Evolutionary conservation across 208 protist genomes (phyloP), one percentile per base, ranked within the genome.

Genomic region (Porcisia hertigi): DNA sequence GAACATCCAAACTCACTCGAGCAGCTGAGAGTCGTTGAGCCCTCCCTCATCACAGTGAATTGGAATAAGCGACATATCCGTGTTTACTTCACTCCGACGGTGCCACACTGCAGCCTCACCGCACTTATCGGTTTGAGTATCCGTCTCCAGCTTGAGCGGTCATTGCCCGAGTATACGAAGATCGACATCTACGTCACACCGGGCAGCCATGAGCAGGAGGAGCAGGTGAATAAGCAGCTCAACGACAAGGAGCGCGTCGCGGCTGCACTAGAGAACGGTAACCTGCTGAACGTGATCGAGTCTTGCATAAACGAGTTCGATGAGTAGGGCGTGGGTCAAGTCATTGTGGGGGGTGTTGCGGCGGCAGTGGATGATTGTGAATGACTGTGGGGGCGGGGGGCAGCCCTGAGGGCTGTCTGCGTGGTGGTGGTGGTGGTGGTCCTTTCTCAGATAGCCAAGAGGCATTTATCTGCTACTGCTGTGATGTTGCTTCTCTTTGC

Each of bases 161-260:
- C 84, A 12, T 88, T 99, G 12, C 98, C 99, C 18, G 77, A 83
- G 49, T 81, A 93, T 52, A 99, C 98, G 36, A 99, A 99, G 82
- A 79, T 99, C 23, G 95, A 98, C 73, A 86, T 99, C 45, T 87
- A 86, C 60, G 89, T 99, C 25, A 90, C 94, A 1, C 92, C 94
- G 5, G 98, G 98, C 52, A 93, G 97, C 8, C 98, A 99, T 80
- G 84, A 97, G 34, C 93, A 97, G 75, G 98, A 98, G 83, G 90
- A 96, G 81, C 90, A 94, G 76, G 98, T 99, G 57, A 99, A 99
- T 82, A 99, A 99, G 86, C 99, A 99, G 85, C 93, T 99, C 8
- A 98, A 98, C 75, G 99, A 99, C 82, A 99, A 99, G 87, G 99
- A 99, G 86, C 81, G 99, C 52, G 98, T 99, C 20, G 94, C 97